Evolutionary conservation across 1,284 basidiomycete species (phyloP).

Genomic region (Ceratobasidium sp.): DNA sequence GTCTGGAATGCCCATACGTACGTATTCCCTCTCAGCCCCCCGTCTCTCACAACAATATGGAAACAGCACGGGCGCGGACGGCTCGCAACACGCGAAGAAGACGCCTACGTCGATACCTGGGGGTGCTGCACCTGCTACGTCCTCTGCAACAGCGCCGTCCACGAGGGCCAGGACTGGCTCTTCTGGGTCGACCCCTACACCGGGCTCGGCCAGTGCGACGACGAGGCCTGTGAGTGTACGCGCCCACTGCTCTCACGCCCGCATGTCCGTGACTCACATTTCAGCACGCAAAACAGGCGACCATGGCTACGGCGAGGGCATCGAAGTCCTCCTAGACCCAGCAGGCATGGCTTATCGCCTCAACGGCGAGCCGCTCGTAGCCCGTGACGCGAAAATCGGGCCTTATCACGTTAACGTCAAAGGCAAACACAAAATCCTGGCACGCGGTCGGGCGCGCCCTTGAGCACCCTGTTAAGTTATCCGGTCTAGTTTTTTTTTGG

Average conservation of each 20-base stretch:
- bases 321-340: slow-evolving; percentile 18
- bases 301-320: slow-evolving; percentile 29
- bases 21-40: not conserved
- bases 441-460: slow-evolving; percentile 16
- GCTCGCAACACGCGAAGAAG: slow-evolving; percentile 37
- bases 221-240: slow-evolving; percentile 43
- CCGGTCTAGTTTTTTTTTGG: slow-evolving; percentile 12
- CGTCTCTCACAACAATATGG: not conserved
- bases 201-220: slow-evolving; percentile 39
- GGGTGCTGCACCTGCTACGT: slow-evolving; percentile 43
- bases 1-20: slow-evolving; percentile 38
- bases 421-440: slow-evolving; percentile 38
- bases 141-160: slow-evolving; percentile 28
- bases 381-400: slow-evolving; percentile 32
- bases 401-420: slow-evolving; percentile 39
- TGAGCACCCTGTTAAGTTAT: slow-evolving; percentile 7
- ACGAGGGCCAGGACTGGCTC: slow-evolving; percentile 36
- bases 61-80: slow-evolving; percentile 35
- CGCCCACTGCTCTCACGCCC: not conserved
- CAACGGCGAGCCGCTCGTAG: slow-evolving; percentile 36
- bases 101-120: slow-evolving; percentile 39
- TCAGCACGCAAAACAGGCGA: slow-evolving; percentile 7
- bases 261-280: not conserved
- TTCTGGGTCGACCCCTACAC: slow-evolving; percentile 40
- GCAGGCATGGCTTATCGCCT: slow-evolving; percentile 35